These are phyloP conservation scores for Domatiomyces globalis DNA, from an alignment of 2,329 filamentous ascomycete species.

Conservation along the genomic window DNA sequence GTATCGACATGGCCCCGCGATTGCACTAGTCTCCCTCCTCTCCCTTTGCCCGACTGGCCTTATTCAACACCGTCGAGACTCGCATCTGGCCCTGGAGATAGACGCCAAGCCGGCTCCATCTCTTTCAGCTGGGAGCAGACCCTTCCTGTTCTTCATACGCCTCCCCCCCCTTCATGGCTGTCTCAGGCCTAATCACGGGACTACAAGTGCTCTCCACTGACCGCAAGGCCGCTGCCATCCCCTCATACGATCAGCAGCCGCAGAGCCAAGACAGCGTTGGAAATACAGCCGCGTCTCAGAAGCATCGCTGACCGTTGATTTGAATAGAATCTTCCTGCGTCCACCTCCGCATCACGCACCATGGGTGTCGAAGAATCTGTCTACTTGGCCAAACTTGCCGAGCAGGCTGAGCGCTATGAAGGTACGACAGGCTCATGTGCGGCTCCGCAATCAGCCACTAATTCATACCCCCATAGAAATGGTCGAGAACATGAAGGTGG, in stretches of 20 bases:
- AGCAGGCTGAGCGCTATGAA: constrained; percentile 99
- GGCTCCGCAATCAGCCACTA: constrained; percentile 15
- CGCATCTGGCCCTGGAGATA: no score
- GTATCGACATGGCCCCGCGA: not conserved
- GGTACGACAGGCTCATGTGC: constrained; percentile 45
- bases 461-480: constrained; percentile 51
- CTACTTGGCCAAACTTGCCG: constrained; percentile 98
- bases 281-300: not conserved
- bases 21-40: not conserved
- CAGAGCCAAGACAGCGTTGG: not conserved
- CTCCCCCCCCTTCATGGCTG: not conserved
- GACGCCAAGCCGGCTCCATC: no score
- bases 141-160: not conserved
- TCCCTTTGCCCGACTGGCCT: no score
- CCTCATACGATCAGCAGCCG: constrained; percentile 10
- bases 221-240: constrained; percentile 18
- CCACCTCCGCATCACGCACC: constrained; percentile 35
- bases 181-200: not conserved
- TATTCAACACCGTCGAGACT: no score
- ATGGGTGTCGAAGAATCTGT: constrained; percentile 99
- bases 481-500: constrained; percentile 99
- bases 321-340: not conserved
- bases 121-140: not conserved
- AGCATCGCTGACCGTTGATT: not conserved
- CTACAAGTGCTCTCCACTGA: constrained; percentile 5